A percentile compares a stretch with the other conserved stretches of the same genome.
phyloP scores from a whole-genome alignment of 345 rosid genomes.

The Dipteronia dyeriana region DNA sequence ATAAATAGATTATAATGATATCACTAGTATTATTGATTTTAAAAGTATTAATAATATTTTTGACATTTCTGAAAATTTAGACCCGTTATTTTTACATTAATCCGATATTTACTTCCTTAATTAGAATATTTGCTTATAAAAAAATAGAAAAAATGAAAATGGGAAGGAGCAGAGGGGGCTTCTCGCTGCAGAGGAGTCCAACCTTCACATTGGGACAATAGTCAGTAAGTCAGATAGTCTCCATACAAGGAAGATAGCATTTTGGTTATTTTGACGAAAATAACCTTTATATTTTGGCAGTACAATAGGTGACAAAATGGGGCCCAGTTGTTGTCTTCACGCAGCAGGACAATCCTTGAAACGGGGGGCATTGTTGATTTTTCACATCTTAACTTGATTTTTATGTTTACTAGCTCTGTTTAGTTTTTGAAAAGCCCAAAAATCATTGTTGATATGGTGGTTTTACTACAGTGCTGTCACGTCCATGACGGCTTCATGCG shows the following conservation, averaged over 20 bases:
- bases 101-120: too few species aligned
- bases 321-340: slow-evolving; percentile 1
- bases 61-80: too few species aligned
- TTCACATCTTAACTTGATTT: background rate
- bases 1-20: too few species aligned
- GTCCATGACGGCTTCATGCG: background rate
- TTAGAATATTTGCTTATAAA: too few species aligned
- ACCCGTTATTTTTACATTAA: too few species aligned
- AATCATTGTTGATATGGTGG: background rate
- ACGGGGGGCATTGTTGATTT: slow-evolving; percentile 1
- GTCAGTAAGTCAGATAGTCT: too few species aligned
- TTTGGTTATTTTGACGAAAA: background rate
- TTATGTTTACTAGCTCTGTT: background rate
- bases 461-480: background rate
- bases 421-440: background rate
- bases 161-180: too few species aligned
- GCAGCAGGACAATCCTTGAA: slow-evolving; percentile 1
- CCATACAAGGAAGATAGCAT: too few species aligned
- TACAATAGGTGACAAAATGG: background rate
- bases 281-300: background rate
- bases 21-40: too few species aligned
- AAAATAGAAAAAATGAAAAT: too few species aligned
- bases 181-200: background rate
- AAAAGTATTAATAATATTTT: too few species aligned
- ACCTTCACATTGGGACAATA: background rate